Conservation (phyloP, 2,329 filamentous ascomycete genomes). For the Pseudonectria foliicola region DNA sequence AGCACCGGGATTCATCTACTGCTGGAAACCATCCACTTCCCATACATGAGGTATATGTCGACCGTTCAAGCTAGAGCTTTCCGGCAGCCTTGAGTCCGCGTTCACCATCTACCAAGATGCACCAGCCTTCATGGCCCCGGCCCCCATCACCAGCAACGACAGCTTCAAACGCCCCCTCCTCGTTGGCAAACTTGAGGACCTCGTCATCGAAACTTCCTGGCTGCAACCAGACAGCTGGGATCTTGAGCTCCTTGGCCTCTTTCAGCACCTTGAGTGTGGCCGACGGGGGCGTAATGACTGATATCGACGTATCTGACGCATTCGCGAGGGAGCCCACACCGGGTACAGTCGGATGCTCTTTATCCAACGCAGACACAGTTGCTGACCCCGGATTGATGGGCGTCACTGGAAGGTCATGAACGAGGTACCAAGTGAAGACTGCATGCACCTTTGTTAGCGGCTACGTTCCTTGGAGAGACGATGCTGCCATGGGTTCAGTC, state of each 20-base stretch:
- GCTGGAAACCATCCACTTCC: too few species aligned
- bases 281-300: constrained; percentile 78
- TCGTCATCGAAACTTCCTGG: constrained; percentile 80
- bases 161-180: constrained; percentile 55
- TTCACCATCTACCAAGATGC: constrained; percentile 79
- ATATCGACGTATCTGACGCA: constrained; percentile 66
- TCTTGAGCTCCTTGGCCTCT: constrained; percentile 67
- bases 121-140: constrained; percentile 69
- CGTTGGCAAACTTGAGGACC: constrained; percentile 61
- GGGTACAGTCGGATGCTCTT: constrained; percentile 56
- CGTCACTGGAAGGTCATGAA: constrained; percentile 66
- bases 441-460: constrained; percentile 5
- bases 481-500: constrained; percentile 9
- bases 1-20: too few species aligned
- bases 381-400: constrained; percentile 73
- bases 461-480: background rate
- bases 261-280: constrained; percentile 68
- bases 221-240: constrained; percentile 80
- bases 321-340: constrained; percentile 58
- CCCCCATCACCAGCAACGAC: constrained; percentile 62
- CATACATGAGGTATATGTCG: too few species aligned
- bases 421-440: constrained; percentile 89
- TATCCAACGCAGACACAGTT: constrained; percentile 53
- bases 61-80: constrained; percentile 33
- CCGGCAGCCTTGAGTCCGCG: constrained; percentile 49